These are phyloP conservation scores for Trichoderma sp. DNA, from an alignment of 2,329 filamentous ascomycete genomes.

Conservation along the genomic window DNA sequence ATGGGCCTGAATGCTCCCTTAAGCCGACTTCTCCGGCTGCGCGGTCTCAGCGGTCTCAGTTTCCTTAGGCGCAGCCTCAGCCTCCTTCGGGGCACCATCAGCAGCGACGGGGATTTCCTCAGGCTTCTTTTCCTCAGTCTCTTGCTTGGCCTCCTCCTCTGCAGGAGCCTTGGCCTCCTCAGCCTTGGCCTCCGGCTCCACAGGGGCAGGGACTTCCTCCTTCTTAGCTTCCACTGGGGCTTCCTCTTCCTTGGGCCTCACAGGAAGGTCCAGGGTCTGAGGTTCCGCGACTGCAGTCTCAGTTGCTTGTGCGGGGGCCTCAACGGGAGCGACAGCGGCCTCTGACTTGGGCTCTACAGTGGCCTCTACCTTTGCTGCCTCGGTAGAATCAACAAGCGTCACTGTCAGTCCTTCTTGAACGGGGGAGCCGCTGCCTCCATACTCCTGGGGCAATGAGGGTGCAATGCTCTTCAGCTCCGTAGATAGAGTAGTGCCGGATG, in stretches of 20 bases:
- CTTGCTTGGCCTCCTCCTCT: not conserved
- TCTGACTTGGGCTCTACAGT: conserved; percentile 7
- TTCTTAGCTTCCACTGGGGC: not conserved
- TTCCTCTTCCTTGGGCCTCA: conserved; percentile 17
- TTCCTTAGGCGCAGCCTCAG: conserved; percentile 2
- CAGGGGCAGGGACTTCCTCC: not conserved
- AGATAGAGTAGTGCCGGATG: conserved; percentile 69
- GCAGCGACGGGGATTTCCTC: not conserved
- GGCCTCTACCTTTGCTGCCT: conserved; percentile 22
- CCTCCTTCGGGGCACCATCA: not conserved
- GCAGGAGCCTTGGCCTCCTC: not conserved
- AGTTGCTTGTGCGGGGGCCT: not conserved
- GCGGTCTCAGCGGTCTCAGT: conserved; percentile 10
- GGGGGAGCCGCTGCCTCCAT: conserved; percentile 70
- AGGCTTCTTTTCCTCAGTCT: not conserved
- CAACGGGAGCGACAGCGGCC: not conserved
- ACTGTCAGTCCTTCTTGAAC: conserved; percentile 42
- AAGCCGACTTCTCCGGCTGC: conserved; percentile 3
- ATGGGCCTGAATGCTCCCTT: not conserved
- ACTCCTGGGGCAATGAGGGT: conserved; percentile 68
- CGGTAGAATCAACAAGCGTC: conserved; percentile 28
- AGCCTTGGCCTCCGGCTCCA: not conserved
- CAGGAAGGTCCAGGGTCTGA: conserved; percentile 14
- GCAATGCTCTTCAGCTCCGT: conserved; percentile 60
- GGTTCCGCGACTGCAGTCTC: not conserved